Percentiles rank a stretch among this genome's conserved stretches.
Evolutionary conservation across 192 early-diverging fungal genomes (phyloP).

Genomic region (Backusella tarrabulga): DNA sequence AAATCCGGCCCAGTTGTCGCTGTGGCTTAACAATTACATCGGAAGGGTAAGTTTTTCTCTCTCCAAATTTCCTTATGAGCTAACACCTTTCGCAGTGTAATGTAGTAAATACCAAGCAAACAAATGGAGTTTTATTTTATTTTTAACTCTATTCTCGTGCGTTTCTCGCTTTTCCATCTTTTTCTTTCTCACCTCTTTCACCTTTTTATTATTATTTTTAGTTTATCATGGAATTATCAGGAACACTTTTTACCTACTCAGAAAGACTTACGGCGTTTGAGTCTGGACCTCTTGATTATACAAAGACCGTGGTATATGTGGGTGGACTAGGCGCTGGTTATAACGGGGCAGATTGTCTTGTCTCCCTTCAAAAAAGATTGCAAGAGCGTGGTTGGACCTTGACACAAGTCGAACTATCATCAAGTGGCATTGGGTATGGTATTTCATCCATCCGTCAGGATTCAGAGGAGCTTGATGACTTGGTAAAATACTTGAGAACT

Average conservation of each 20-base stretch:
- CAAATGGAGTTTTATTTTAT: too few relatives aligned
- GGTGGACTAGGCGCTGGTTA: slow-evolving; percentile 42
- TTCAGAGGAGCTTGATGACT: slow-evolving; percentile 34
- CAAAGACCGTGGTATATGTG: slow-evolving; percentile 34
- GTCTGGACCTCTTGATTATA: slow-evolving; percentile 27
- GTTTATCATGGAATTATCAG: slow-evolving; percentile 32
- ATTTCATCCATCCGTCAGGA: slow-evolving; percentile 32
- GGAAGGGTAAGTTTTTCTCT: too few relatives aligned
- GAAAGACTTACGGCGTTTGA: slow-evolving; percentile 42
- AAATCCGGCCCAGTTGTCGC: too few relatives aligned
- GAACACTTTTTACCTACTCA: slow-evolving; percentile 40
- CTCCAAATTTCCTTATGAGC: too few relatives aligned
- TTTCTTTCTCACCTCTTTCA: background rate
- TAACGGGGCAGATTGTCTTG: slow-evolving; percentile 38
- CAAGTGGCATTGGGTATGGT: slow-evolving; percentile 44
- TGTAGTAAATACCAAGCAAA: too few relatives aligned
- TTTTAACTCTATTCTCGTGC: too few relatives aligned
- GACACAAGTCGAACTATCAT: slow-evolving; percentile 42
- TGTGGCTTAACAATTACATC: too few relatives aligned
- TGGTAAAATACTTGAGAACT: slow-evolving; percentile 31
- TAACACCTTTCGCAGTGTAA: too few relatives aligned
- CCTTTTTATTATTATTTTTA: background rate
- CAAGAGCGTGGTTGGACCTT: slow-evolving; percentile 25
- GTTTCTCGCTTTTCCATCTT: background rate
- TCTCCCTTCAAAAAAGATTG: slow-evolving; percentile 19